Conservation (phyloP, 768 basidiomycete genomes). For the Trametes sanguinea region DNA sequence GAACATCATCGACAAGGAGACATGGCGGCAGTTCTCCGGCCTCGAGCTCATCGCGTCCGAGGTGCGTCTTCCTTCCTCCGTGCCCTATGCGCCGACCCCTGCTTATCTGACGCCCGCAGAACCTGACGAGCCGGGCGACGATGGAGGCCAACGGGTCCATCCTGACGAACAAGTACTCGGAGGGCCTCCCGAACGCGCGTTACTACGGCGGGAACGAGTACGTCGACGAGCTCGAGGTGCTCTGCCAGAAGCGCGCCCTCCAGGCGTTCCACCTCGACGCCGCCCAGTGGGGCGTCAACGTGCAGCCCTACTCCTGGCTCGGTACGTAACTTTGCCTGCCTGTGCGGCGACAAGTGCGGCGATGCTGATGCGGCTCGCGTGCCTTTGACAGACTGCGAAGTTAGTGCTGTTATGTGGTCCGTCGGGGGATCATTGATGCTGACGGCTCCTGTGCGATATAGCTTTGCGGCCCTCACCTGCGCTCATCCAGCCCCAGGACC, state of each 20-base stretch:
- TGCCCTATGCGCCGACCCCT: not conserved
- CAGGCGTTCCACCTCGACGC: slow-evolving; percentile 95
- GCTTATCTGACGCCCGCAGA: slow-evolving; percentile 48
- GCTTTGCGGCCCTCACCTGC: slow-evolving; percentile 97
- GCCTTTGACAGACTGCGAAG: slow-evolving; percentile 75
- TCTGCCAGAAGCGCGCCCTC: slow-evolving; percentile 95
- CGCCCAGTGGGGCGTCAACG: slow-evolving; percentile 95
- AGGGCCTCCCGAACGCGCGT: slow-evolving; percentile 96
- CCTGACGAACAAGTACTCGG: slow-evolving; percentile 98
- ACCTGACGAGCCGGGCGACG: slow-evolving; percentile 91
- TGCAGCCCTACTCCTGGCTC: slow-evolving; percentile 98
- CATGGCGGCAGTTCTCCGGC: slow-evolving; percentile 96
- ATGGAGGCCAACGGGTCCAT: slow-evolving; percentile 99
- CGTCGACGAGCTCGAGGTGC: slow-evolving; percentile 93
- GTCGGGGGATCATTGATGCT: slow-evolving; percentile 6
- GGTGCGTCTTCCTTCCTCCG: slow-evolving; percentile 46
- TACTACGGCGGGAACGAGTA: slow-evolving; percentile 99
- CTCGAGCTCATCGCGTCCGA: slow-evolving; percentile 99
- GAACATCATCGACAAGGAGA: slow-evolving; percentile 98
- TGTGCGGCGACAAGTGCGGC: not conserved
- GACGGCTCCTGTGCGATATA: slow-evolving; percentile 34
- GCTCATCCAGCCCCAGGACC: slow-evolving; percentile 94
- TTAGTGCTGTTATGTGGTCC: slow-evolving; percentile 37
- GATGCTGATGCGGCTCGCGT: slow-evolving; percentile 1
- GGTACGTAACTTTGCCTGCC: slow-evolving; percentile 47